phyloP scores from a whole-genome alignment of 176 grass and related monocot species.

The Microstegium vimineum region DNA sequence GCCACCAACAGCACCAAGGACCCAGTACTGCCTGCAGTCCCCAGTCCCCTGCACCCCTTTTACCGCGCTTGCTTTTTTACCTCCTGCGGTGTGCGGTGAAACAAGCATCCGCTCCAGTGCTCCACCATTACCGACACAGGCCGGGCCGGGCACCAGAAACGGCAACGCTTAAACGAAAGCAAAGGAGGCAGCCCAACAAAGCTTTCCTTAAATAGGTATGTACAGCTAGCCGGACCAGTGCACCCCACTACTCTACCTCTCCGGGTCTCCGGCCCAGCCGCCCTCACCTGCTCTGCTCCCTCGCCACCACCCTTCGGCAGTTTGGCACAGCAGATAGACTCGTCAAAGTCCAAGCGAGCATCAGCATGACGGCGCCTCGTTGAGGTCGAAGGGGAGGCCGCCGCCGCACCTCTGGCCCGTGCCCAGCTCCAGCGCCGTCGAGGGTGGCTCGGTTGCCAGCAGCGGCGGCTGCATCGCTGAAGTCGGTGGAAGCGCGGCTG shows the following conservation, averaged over 20 bases:
- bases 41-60: no score
- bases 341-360: neutral
- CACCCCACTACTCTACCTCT: neutral
- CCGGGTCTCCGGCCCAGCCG: neutral
- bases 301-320: neutral
- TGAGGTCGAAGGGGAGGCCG: constrained; percentile 57
- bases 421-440: constrained; percentile 45
- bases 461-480: no score
- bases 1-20: neutral
- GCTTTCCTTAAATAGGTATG: constrained; percentile 45
- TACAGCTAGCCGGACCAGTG: constrained; percentile 15
- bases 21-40: no score
- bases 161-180: neutral
- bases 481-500: neutral
- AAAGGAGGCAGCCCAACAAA: neutral
- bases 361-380: constrained; percentile 55
- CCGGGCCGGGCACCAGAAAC: neutral
- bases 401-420: neutral
- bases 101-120: no score
- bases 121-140: constrained; percentile 9
- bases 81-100: neutral
- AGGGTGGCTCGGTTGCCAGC: neutral
- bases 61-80: neutral
- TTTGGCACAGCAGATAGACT: neutral
- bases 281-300: neutral